Evolutionary conservation across 2,329 filamentous ascomycete genomes (phyloP).

Genomic region (Chaetomium sp.): DNA sequence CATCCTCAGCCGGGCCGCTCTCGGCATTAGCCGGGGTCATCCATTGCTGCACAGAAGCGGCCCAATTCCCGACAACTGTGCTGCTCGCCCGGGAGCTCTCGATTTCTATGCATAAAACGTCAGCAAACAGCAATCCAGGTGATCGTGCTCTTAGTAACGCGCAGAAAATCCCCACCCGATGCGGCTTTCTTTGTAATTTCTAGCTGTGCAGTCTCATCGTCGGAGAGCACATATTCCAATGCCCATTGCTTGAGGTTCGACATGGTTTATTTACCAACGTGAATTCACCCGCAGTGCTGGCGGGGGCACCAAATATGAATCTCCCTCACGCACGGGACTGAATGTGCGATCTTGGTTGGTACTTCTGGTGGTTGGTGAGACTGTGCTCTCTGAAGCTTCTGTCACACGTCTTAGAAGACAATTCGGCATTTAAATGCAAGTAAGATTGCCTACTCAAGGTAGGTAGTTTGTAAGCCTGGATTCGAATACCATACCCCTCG

Average conservation of each 20-base stretch:
- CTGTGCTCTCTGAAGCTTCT: too few relatives aligned
- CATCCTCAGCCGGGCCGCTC: slow-evolving; percentile 30
- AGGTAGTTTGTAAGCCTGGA: not conserved
- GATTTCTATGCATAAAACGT: slow-evolving; percentile 33
- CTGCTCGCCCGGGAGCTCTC: slow-evolving; percentile 37
- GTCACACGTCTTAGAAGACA: too few relatives aligned
- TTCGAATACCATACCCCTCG: not conserved
- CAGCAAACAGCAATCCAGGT: not conserved
- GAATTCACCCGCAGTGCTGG: too few relatives aligned
- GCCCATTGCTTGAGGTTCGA: slow-evolving; percentile 47
- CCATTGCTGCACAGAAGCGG: slow-evolving; percentile 49
- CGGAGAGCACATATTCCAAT: slow-evolving; percentile 48
- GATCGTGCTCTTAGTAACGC: not conserved
- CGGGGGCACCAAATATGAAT: too few relatives aligned
- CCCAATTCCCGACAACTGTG: slow-evolving; percentile 47
- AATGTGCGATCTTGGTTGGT: too few relatives aligned
- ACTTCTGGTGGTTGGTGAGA: too few relatives aligned
- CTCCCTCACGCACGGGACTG: too few relatives aligned
- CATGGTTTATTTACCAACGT: slow-evolving; percentile 30
- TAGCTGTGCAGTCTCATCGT: slow-evolving; percentile 37
- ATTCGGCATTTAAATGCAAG: too few relatives aligned
- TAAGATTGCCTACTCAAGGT: too few relatives aligned
- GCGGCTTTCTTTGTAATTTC: slow-evolving; percentile 42
- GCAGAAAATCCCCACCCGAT: slow-evolving; percentile 26
- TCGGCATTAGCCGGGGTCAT: slow-evolving; percentile 34